phyloP scores from a whole-genome alignment of 1,284 basidiomycete genomes.

The Malassezia vespertilionis region DNA sequence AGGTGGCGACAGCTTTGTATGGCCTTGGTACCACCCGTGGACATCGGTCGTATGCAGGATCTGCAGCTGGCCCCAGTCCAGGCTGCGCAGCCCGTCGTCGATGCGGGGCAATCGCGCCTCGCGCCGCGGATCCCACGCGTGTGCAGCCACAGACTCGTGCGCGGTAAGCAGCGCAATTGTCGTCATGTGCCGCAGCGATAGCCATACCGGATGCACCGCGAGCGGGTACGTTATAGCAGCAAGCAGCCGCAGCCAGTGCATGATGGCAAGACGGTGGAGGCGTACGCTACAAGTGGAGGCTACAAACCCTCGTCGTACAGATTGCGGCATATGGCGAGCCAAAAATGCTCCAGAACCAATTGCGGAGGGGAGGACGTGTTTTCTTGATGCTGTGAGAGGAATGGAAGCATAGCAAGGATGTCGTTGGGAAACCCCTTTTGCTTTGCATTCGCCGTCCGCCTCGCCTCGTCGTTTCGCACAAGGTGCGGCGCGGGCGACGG shows the following conservation, averaged over 20 bases:
- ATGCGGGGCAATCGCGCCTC: conserved; percentile 28
- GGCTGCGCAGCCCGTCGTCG: conserved; percentile 48
- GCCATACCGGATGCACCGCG: neutral
- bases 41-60: conserved; percentile 70
- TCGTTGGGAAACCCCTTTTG: conserved; percentile 3
- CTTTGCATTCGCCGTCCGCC: neutral
- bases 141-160: neutral
- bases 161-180: neutral
- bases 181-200: neutral
- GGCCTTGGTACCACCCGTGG: conserved; percentile 52
- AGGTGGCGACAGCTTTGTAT: conserved; percentile 39
- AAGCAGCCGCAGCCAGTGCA: neutral
- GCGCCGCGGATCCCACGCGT: neutral
- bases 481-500: neutral
- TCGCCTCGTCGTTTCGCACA: neutral
- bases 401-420: conserved; percentile 13
- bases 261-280: neutral
- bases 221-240: neutral
- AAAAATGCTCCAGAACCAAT: conserved; percentile 31
- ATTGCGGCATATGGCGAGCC: conserved; percentile 41
- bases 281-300: neutral
- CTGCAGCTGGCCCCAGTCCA: conserved; percentile 68
- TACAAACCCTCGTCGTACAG: conserved; percentile 34
- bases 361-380: conserved; percentile 13
- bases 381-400: conserved; percentile 9